phyloP scores from a whole-genome alignment of 164 flowering plant species.

The Vitis labrusca region DNA sequence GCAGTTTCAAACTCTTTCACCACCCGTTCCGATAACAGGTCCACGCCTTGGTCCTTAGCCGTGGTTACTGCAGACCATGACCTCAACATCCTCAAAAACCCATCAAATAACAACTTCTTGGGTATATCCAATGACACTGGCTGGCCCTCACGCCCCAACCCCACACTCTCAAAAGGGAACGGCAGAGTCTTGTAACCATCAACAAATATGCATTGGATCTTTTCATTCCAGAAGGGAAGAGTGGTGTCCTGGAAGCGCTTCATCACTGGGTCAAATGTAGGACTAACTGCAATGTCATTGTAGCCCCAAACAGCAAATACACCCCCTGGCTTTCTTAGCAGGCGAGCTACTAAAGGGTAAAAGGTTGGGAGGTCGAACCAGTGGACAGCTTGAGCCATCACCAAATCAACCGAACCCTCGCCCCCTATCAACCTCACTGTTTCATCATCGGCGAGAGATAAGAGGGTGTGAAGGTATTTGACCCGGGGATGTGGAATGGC shows the following conservation, averaged over 20 bases:
- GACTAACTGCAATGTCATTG: slow-evolving; percentile 27
- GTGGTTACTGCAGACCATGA: slow-evolving; percentile 20
- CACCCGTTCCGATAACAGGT: slow-evolving; percentile 4
- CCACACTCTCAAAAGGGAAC: slow-evolving; percentile 27
- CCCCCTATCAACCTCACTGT: slow-evolving; percentile 6
- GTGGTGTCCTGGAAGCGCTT: slow-evolving; percentile 10
- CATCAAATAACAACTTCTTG: slow-evolving; percentile 22
- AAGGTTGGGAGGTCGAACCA: slow-evolving; percentile 25
- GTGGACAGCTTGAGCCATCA: slow-evolving; percentile 26
- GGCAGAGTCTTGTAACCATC: slow-evolving; percentile 23
- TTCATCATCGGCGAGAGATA: slow-evolving; percentile 13
- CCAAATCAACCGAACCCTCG: slow-evolving; percentile 23
- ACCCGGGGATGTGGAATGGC: slow-evolving; percentile 16
- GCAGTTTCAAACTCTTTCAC: slow-evolving; percentile 20
- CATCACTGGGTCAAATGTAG: slow-evolving; percentile 16
- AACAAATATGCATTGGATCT: slow-evolving; percentile 4
- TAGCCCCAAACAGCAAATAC: slow-evolving; percentile 68
- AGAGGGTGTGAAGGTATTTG: slow-evolving; percentile 17
- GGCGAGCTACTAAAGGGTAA: slow-evolving; percentile 15
- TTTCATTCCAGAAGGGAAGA: slow-evolving; percentile 14
- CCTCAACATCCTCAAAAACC: slow-evolving; percentile 15
- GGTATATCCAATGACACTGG: slow-evolving; percentile 19
- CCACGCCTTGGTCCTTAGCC: slow-evolving; percentile 16
- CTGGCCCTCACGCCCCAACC: slow-evolving; percentile 20
- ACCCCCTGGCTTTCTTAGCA: slow-evolving; percentile 49